These are phyloP conservation scores for Nyctanthes arbortristis DNA, from an alignment of 257 asterid species.

Conservation along the genomic window DNA sequence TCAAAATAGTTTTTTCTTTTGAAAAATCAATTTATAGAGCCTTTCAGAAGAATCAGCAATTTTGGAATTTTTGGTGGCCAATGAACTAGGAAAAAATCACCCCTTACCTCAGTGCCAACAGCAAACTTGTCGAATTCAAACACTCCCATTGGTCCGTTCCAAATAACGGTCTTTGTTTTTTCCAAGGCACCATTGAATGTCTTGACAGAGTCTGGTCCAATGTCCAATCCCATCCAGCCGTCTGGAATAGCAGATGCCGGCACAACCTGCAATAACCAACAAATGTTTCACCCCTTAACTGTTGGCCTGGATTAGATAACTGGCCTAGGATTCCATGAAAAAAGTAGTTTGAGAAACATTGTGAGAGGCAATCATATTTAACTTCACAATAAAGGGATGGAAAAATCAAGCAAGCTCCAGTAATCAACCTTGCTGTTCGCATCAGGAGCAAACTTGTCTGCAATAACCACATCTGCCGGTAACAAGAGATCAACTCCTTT, in stretches of 20 bases:
- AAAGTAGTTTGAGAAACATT: background rate
- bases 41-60: too few species aligned
- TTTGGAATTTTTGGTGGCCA: too few species aligned
- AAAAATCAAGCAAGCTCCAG: background rate
- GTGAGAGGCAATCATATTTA: background rate
- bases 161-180: slow-evolving; percentile 74
- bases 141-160: slow-evolving; percentile 98
- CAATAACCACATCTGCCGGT: slow-evolving; percentile 78
- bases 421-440: slow-evolving; percentile 76
- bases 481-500: slow-evolving; percentile 78
- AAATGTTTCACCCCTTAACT: background rate
- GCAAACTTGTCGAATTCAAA: slow-evolving; percentile 93
- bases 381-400: background rate
- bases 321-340: background rate
- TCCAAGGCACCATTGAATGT: slow-evolving; percentile 75
- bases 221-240: slow-evolving; percentile 92
- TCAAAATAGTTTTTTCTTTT: too few species aligned
- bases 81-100: background rate
- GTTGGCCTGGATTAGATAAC: background rate
- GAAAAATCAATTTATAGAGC: too few species aligned
- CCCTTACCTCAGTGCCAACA: slow-evolving; percentile 69
- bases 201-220: slow-evolving; percentile 84
- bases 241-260: slow-evolving; percentile 79
- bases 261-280: slow-evolving; percentile 49
- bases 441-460: slow-evolving; percentile 90